Evolutionary conservation across 805 yeast species (phyloP).

Genomic region (Metschnikowia lachancei): DNA sequence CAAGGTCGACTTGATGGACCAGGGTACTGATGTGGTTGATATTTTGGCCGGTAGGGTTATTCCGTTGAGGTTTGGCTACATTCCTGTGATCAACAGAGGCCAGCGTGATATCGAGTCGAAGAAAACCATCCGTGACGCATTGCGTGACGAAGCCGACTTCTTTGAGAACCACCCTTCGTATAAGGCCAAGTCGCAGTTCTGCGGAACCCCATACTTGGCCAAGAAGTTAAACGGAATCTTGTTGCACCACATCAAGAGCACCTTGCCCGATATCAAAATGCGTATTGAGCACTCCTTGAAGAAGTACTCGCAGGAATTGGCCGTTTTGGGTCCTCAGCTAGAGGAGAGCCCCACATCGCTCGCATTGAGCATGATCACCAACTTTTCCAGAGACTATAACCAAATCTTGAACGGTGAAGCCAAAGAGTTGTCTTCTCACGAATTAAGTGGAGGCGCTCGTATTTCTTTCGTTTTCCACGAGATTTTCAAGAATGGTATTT

Average conservation of each 20-base stretch:
- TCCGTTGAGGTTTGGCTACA: conserved; percentile 92
- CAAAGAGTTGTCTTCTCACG: conserved; percentile 81
- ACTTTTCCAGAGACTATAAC: conserved; percentile 85
- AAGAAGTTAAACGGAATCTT: conserved; percentile 85
- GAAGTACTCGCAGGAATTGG: conserved; percentile 78
- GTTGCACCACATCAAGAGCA: conserved; percentile 72
- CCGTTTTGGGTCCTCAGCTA: conserved; percentile 79
- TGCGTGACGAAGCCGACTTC: conserved; percentile 72
- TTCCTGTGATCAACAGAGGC: conserved; percentile 90
- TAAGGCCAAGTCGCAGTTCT: conserved; percentile 87
- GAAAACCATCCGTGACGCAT: conserved; percentile 85
- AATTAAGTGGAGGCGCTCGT: conserved; percentile 97
- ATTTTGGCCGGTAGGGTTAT: conserved; percentile 93
- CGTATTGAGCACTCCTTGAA: conserved; percentile 77
- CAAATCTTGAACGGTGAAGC: conserved; percentile 92
- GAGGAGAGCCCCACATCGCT: conserved; percentile 86
- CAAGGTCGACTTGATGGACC: conserved; percentile 95
- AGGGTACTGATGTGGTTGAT: conserved; percentile 95
- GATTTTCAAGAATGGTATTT: conserved; percentile 87
- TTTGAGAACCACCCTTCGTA: conserved; percentile 90
- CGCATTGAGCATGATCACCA: conserved; percentile 87
- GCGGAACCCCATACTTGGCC: conserved; percentile 98
- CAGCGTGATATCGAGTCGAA: conserved; percentile 90
- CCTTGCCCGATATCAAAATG: conserved; percentile 83
- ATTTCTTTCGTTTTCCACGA: conserved; percentile 96